Percentiles rank a stretch among this genome's conserved stretches.
Evolutionary conservation across 495 filamentous ascomycete species (phyloP).

Genomic region (Xylaria flabelliformis): DNA sequence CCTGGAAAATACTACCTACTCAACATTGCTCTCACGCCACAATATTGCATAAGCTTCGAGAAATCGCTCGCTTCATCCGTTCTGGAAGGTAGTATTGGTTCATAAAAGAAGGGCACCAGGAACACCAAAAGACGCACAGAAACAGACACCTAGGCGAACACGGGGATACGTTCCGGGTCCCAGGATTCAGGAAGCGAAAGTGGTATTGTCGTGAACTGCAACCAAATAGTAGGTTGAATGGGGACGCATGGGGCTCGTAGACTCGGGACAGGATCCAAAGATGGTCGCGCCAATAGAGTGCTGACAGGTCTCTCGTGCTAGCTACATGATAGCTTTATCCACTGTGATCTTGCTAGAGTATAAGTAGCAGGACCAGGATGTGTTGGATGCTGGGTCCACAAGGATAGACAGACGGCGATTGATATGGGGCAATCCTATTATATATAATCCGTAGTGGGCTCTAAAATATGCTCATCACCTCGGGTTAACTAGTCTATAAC

Average conservation of each 20-base stretch:
- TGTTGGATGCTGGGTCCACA: neutral
- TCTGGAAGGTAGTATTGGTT: conserved; percentile 22
- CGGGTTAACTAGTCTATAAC: neutral
- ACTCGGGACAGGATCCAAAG: neutral
- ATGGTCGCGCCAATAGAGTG: conserved; percentile 21
- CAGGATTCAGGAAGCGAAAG: conserved; percentile 21
- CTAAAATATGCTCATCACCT: conserved; percentile 3
- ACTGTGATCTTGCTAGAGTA: neutral
- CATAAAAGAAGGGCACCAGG: neutral
- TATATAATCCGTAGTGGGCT: too few species aligned
- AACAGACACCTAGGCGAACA: neutral
- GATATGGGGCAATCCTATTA: conserved; percentile 10
- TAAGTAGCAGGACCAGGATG: neutral
- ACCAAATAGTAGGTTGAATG: conserved; percentile 6
- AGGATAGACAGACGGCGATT: neutral
- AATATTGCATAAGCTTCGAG: neutral
- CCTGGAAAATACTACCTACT: neutral
- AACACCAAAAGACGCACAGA: neutral
- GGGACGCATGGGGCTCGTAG: neutral
- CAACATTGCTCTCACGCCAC: neutral
- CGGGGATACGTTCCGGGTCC: conserved; percentile 15
- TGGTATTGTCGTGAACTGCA: neutral
- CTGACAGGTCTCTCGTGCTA: conserved; percentile 8
- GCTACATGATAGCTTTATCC: neutral
- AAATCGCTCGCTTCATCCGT: neutral